Evolutionary conservation across 176 grass and related monocot species (phyloP), one percentile per base, ranked within the genome.

Genomic region (Aegilops tauschii): DNA sequence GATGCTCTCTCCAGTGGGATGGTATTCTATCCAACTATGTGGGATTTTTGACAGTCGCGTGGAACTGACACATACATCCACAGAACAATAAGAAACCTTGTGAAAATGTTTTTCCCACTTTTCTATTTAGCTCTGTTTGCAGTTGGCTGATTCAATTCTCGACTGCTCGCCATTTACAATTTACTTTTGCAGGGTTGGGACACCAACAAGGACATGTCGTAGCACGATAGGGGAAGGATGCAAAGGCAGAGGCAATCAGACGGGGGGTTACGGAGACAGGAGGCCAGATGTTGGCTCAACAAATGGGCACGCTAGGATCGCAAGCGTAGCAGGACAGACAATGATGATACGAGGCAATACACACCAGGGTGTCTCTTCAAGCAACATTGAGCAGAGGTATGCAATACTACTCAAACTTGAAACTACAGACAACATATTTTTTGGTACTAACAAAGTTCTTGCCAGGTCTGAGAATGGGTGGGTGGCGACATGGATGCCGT

Each of bases 41-140:
- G 36, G 58, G 34, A 76, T 67, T 36, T 61, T 34, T 62, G 16
- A 37, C n/a, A 4, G 78, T 61, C 63, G 17, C 72, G 9, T 61
- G 88, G 88, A 23, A 93, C 92, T 31, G 92, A 86, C 70, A 86
- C 92, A 20, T 90, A 80, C 66, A 63, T 90, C 75, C 92, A 88
- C 21, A 14, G 42, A 83, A 76, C 12, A 78, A 82, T 88, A 78
- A 83, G 39, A 21, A 21, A 31, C 37, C 31, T 74, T 3, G 70
- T 25, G 59, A 49, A 27, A 73, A 47, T 76, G 34, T 80, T 39
- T 11, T n/a, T 30, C 8, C 47, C 29, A 47, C 23, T 56, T 36
- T 72, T 70, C 2, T 50, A 13, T 25, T 37, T 68, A 23, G 37
- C 71, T 71, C 12, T 50, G 0, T 69, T 27, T 35, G 69, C 49